Percentiles rank a stretch among this genome's conserved stretches.
Evolutionary conservation across 1,284 basidiomycete species (phyloP).

Genomic region (Cutaneotrichosporon dermatis): DNA sequence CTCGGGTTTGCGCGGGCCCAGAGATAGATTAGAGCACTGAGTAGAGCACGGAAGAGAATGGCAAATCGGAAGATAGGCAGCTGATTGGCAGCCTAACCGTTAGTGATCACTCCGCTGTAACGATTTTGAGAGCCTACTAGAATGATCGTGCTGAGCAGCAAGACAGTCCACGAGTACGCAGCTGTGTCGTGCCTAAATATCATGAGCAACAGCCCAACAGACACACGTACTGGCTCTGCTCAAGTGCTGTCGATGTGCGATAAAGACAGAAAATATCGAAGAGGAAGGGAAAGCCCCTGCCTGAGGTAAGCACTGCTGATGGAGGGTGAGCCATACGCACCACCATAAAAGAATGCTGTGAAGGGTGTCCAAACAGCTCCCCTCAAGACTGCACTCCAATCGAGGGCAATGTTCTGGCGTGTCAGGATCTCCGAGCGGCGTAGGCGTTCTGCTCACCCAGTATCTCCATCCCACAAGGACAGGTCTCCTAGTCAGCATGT

Average conservation of each 20-base stretch:
- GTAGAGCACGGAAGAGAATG: conserved; percentile 44
- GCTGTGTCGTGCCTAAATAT: conserved; percentile 23
- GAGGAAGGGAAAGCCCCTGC: conserved; percentile 34
- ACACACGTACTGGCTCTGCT: conserved; percentile 35
- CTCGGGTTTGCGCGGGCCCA: conserved; percentile 45
- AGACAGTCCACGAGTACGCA: conserved; percentile 37
- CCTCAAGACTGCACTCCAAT: not conserved
- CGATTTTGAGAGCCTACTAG: too few species aligned
- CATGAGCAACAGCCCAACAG: too few species aligned
- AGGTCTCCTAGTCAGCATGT: too few species aligned
- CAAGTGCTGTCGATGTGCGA: conserved; percentile 42
- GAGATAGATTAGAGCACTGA: conserved; percentile 44
- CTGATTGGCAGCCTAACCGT: conserved; percentile 29
- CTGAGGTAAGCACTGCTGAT: too few species aligned
- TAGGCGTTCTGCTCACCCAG: too few species aligned
- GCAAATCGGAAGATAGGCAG: conserved; percentile 26
- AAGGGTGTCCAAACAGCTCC: conserved; percentile 36
- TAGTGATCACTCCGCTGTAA: too few species aligned
- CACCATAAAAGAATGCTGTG: conserved; percentile 44
- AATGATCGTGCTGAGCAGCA: not conserved
- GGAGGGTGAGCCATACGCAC: conserved; percentile 14
- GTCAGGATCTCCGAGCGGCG: not conserved
- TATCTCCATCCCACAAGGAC: too few species aligned
- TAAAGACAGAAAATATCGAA: conserved; percentile 46
- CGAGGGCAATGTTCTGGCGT: not conserved